A percentile compares a stretch with the other conserved stretches of the same genome.
phyloP scores from a whole-genome alignment of 2,329 filamentous ascomycete species.

The Fusarium keratoplasticum region DNA sequence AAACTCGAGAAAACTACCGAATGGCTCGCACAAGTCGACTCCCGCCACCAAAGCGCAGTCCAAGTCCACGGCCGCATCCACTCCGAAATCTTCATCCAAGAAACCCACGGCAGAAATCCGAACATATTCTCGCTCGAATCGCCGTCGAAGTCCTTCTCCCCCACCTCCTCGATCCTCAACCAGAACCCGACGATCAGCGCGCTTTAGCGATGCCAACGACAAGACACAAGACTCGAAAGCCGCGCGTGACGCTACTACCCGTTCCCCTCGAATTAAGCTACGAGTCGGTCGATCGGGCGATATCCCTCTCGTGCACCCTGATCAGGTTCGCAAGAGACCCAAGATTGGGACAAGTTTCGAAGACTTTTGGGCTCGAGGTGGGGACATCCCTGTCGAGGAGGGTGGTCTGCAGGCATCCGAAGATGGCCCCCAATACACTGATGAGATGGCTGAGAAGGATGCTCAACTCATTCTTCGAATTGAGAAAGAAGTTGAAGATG shows the following conservation, averaged over 20 bases:
- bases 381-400: slow-evolving; percentile 65
- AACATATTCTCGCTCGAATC: slow-evolving; percentile 48
- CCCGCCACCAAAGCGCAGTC: slow-evolving; percentile 41
- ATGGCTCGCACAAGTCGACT: slow-evolving; percentile 42
- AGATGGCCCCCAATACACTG: slow-evolving; percentile 67
- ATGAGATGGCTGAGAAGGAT: slow-evolving; percentile 74
- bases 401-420: slow-evolving; percentile 68
- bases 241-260: slow-evolving; percentile 40
- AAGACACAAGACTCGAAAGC: slow-evolving; percentile 20
- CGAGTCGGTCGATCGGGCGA: slow-evolving; percentile 52
- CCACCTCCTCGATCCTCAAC: slow-evolving; percentile 54
- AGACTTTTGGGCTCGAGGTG: slow-evolving; percentile 67
- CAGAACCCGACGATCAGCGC: slow-evolving; percentile 57
- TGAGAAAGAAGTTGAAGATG: slow-evolving; percentile 77
- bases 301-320: slow-evolving; percentile 70
- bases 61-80: slow-evolving; percentile 40
- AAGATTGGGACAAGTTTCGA: slow-evolving; percentile 67
- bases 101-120: slow-evolving; percentile 45
- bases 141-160: slow-evolving; percentile 57
- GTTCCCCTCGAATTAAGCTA: slow-evolving; percentile 62
- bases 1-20: slow-evolving; percentile 41
- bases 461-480: slow-evolving; percentile 77
- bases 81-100: slow-evolving; percentile 47
- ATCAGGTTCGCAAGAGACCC: slow-evolving; percentile 64
- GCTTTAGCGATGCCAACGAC: slow-evolving; percentile 48